Percentiles rank a stretch among this genome's conserved stretches.
These are phyloP conservation scores for Ophiobolus disseminans DNA, from an alignment of 2,329 filamentous ascomycete species.

Conservation along the genomic window DNA sequence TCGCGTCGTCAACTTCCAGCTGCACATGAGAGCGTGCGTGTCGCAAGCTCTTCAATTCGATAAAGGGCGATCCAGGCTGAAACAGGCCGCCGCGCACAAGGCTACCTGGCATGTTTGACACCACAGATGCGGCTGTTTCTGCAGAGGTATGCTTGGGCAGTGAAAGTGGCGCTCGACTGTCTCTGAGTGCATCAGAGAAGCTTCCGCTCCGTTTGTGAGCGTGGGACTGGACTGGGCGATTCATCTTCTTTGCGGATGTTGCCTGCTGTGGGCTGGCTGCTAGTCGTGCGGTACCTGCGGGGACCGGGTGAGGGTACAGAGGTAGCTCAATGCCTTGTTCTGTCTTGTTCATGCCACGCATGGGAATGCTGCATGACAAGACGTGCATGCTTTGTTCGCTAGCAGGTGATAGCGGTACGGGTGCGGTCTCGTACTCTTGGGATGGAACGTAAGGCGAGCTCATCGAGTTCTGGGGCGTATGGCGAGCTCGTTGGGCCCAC, in stretches of 20 bases:
- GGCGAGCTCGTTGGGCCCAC: constrained; percentile 45
- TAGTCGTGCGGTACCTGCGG: constrained; percentile 36
- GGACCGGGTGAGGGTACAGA: constrained; percentile 49
- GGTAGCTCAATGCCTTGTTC: constrained; percentile 49
- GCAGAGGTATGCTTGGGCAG: constrained; percentile 53
- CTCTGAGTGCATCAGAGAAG: constrained; percentile 82
- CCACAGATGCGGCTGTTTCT: constrained; percentile 59
- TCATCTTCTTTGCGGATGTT: constrained; percentile 32
- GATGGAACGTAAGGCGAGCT: constrained; percentile 44
- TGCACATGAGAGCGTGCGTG: constrained; percentile 43
- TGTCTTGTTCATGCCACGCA: constrained; percentile 47
- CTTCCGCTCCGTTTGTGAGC: constrained; percentile 86
- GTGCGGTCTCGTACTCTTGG: constrained; percentile 37
- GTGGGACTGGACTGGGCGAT: constrained; percentile 37
- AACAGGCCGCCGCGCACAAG: constrained; percentile 86
- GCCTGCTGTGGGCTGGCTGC: constrained; percentile 38
- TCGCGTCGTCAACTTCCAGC: background rate
- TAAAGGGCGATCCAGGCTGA: constrained; percentile 81
- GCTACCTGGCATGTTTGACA: constrained; percentile 76
- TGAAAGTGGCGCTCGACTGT: constrained; percentile 64
- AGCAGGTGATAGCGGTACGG: constrained; percentile 52
- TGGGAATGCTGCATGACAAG: constrained; percentile 66
- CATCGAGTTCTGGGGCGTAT: constrained; percentile 47
- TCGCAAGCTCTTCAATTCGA: constrained; percentile 60
- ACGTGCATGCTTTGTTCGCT: constrained; percentile 63